Evolutionary conservation across 1,139 yeast species (phyloP), one percentile per base, ranked within the genome.

Genomic region (Kurtzmaniella quercitrusa): DNA sequence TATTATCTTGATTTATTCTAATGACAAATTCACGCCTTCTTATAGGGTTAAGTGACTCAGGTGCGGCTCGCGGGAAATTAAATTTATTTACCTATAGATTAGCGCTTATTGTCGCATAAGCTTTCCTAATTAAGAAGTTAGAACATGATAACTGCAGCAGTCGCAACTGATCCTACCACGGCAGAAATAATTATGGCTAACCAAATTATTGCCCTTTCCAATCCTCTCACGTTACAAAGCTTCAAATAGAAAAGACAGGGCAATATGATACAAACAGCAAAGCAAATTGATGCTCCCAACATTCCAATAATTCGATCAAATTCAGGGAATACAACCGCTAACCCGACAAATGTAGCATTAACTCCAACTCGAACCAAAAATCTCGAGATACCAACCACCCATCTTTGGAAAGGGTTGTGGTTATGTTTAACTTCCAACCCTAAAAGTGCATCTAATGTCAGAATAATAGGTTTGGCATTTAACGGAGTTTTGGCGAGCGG

Each of bases 401-500:
- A 26, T 34, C 19, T 22, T 36, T 38, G 26, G 41, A 42, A 36
- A 30, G 34, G 23, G 7, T 17, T 22, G n/a, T 26, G 26, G 11
- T 14, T 30, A 5, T 12, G 21, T 12, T 22, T 34, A n/a, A 33
- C 36, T 18, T 35, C 42, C 9, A 60, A 53, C 2, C 57, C 54
- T 11, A 68, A 54, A 19, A 71, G 43, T 2, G 61, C 56, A 47
- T 71, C 76, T 44, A 72, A 59, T 0, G 94, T 84, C 5, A 93
- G 76, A 17, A 88, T 79, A 36, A 91, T 84, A 1, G 98, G 98
- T 52, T 93, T 80, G 7, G 94, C 89, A 53, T 84, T 86, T 40
- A 91, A 70, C 0, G 98, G 96, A 1, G 93, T 80, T 57, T 91
- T 91, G 1, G 96, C 89, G 36, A 89, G 62, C 1, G 98, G 97